Evolutionary conservation across 768 basidiomycete genomes (phyloP), one percentile per base, ranked within the genome.

Genomic region (Xerocomus spinulosus): DNA sequence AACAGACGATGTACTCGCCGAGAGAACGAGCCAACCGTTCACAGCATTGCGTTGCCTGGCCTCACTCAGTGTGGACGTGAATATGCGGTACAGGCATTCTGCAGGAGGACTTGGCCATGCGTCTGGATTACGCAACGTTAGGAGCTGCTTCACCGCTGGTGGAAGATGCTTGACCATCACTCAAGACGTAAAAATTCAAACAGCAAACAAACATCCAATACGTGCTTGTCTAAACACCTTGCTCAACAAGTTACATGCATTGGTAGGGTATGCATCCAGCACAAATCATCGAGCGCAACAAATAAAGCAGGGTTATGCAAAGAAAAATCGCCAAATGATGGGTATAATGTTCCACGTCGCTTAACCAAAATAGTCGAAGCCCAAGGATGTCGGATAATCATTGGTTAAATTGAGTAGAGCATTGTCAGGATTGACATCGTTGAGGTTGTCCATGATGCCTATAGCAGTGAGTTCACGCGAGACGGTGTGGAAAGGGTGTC

Each of bases 21-120:
- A 75, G 20, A 91, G 73, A 42, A 88, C 87, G 17, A 92, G 76
- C 89, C 89, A 92, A 38, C 83, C 87, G 10, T 79, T 83, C 68
- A 83, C 82, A 26, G 80, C 87, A 15, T 78, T 81, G 53, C 76
- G 78, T 37, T 69, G 66, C 59, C 71, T 73, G 24, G 89, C 89
- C 61, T 87, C 83, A 38, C 69, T 71, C 52, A 79, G 77, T n/a
- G 89, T 85, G 41, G 70, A 73, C 8, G 69, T 61, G 56, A 92
- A 78, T 21, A 88, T 68, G 28, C 58, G 67, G 55, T 77, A 75
- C 20, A 92, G 69, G 53, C 66, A 74, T 15, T 74, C 46, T 10
- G 74, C 44, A 12, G 81, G 71, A 29, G 88, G 88, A 47, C 79
- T 73, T 13, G 77, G 76, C 48, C 76, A 73, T 25, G 76, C 70